Evolutionary conservation across 2,329 filamentous ascomycete genomes (phyloP), one percentile per base, ranked within the genome.

Genomic region (Corniculantispora saksenae): DNA sequence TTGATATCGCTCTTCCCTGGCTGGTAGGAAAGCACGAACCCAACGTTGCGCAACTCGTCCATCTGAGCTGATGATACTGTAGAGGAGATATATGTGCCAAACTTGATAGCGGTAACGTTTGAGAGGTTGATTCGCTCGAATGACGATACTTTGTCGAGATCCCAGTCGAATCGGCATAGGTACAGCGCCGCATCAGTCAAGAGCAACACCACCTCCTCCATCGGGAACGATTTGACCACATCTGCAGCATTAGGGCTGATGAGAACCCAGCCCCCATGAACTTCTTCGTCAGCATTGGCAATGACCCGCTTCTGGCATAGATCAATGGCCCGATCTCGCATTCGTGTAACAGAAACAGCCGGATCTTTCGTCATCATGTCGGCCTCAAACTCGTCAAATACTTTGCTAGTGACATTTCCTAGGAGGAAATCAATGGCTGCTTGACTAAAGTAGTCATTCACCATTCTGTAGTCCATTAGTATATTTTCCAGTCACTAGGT

Each of bases 371-470:
- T 94, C 86, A 94, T 96, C 87, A 99, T 93, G 70, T 94, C 91
- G 19, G 90, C 88, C 73, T 97, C 93, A 68, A 99, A 99, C 70
- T 99, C 95, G 64, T 94, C 91, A 74, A 98, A 98, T 3, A 97
- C 91, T 19, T 89, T 83, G 1, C 89, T 89, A 0, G 90, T 93
- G 13, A 96, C 92, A 70, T 95, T 95, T 23, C 95, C 95, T 0
- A 98, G 86, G 4, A 97, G 85, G 73, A 95, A 98, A 75, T 99
- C 95, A 69, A 99, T 97, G 59, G 92, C 92, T 0, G 93, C 92
- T 76, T 99, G 95, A 25, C 94, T 91, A 77, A 98, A 98, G 77
- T 97, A 97, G 78, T 99, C 95, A 70, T 97, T 97, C 69, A 99
- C 93, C 78, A 98, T 95, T 69, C 97, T 98, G 73, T 84, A 1